These are phyloP conservation scores for Ascodesmis nigricans DNA, from an alignment of 495 filamentous ascomycete species.

Conservation along the genomic window DNA sequence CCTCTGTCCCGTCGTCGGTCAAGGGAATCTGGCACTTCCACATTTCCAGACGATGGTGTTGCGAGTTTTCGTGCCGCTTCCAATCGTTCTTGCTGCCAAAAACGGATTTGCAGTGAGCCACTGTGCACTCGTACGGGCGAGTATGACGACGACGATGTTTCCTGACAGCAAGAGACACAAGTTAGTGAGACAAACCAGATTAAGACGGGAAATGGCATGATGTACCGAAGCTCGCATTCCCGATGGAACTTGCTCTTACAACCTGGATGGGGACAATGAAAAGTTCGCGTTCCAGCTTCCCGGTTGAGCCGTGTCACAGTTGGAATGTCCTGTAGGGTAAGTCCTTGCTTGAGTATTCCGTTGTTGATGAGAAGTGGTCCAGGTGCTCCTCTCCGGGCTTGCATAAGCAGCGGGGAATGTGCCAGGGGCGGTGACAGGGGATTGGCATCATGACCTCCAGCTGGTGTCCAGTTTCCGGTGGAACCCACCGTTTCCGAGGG, in stretches of 20 bases:
- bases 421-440: too few relatives aligned
- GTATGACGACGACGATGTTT: conserved; percentile 80
- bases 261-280: conserved; percentile 1
- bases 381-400: too few relatives aligned
- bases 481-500: too few relatives aligned
- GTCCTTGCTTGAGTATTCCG: too few relatives aligned
- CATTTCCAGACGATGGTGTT: conserved; percentile 52
- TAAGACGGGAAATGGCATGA: not conserved
- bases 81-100: conserved; percentile 93
- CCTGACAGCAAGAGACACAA: conserved; percentile 24
- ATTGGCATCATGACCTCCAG: too few relatives aligned
- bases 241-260: conserved; percentile 2
- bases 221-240: conserved; percentile 3
- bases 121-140: conserved; percentile 76
- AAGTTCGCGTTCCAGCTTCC: too few relatives aligned
- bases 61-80: conserved; percentile 85
- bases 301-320: too few relatives aligned
- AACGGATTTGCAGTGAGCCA: conserved; percentile 42
- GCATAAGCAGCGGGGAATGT: too few relatives aligned
- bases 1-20: conserved; percentile 9
- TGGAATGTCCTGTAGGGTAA: too few relatives aligned
- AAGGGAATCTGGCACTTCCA: conserved; percentile 46
- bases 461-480: too few relatives aligned
- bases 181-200: conserved; percentile 11
- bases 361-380: too few relatives aligned